These are phyloP conservation scores for Onygena corvina DNA, from an alignment of 2,329 filamentous ascomycete species.

Conservation along the genomic window DNA sequence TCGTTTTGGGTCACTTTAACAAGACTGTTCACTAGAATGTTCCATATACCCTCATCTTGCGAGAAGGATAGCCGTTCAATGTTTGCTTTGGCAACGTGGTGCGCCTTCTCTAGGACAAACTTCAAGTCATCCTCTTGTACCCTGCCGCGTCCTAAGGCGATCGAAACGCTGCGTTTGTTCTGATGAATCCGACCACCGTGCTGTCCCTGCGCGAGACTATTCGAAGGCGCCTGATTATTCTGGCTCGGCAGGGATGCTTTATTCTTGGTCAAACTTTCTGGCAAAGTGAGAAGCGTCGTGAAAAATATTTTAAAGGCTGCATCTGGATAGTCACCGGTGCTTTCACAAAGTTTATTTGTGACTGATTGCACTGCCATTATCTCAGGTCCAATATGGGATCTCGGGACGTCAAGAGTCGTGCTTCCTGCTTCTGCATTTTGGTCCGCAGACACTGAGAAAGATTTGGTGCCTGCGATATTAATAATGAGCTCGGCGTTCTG, in stretches of 20 bases:
- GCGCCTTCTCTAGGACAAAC: conserved; percentile 58
- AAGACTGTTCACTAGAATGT: conserved; percentile 47
- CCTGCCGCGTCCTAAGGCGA: conserved; percentile 30
- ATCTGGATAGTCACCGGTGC: conserved; percentile 81
- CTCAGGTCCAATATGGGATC: conserved; percentile 61
- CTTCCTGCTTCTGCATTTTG: conserved; percentile 21
- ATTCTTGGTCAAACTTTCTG: conserved; percentile 38
- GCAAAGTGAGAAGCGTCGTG: conserved; percentile 58
- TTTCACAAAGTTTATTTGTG: conserved; percentile 75
- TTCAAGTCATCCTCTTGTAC: conserved; percentile 35
- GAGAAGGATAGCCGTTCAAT: conserved; percentile 60
- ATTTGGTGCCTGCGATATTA: conserved; percentile 28
- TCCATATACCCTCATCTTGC: conserved; percentile 64
- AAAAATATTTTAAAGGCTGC: conserved; percentile 68
- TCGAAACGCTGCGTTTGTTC: conserved; percentile 31
- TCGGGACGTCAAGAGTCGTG: conserved; percentile 35
- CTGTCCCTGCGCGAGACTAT: conserved; percentile 18
- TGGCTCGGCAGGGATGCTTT: conserved; percentile 35
- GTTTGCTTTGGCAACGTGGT: conserved; percentile 62
- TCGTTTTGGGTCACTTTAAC: conserved; percentile 35
- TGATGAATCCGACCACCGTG: conserved; percentile 26
- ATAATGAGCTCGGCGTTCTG: conserved; percentile 87
- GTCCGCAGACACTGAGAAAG: conserved; percentile 21
- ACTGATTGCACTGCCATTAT: conserved; percentile 82
- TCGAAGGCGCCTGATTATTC: conserved; percentile 33